Evolutionary conservation across 1,139 yeast species (phyloP), one percentile per base, ranked within the genome.

Genomic region (Ashbya aceris): DNA sequence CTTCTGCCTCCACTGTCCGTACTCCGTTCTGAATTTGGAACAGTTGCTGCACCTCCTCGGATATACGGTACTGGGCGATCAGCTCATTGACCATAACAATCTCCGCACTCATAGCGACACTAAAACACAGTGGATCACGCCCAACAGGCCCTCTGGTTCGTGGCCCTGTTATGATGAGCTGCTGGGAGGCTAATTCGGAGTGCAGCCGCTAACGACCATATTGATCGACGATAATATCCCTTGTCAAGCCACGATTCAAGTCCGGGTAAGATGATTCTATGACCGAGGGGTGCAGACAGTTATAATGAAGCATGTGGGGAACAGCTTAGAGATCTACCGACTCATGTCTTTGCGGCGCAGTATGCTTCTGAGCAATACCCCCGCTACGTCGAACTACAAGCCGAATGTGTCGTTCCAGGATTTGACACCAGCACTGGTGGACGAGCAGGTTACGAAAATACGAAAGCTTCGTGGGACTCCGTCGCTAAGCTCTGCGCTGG

Each of bases 321-420:
- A 4, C 23, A 17, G 23, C n/a, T 17, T 17, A 3, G 23, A 17
- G 23, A 17, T 17, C 6, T 6, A 17, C 6, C 23, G 3, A 17
- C 23, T 17, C 23, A 17, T 17, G 23, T 17, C 6, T 4, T 17
- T 17, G 23, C 23, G 23, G 23, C 23, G 23, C 3, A 17, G 23
- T 17, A 17, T 17, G 23, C 23, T 17, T 6, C 3, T 17, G 6
- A 17, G 23, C 23, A 17, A 17, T 17, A 17, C 23, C 23, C 23
- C 38, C 9, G 13, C 38, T 10, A 32, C 38, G 7, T 33, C 38
- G 36, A 43, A 38, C 12, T 58, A 51, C 39, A 46, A 47, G 23
- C 50, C 48, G 13, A 60, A 56, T 40, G 60, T 60, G 9, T 58
- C 63, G 12, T 60, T 60, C 36, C 60, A 60, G 44, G 61, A 60